A percentile compares a stretch with the other conserved stretches of the same genome.
These are phyloP conservation scores for Chlorella variabilis DNA, from an alignment of 163 green algal genomes.

Conservation along the genomic window DNA sequence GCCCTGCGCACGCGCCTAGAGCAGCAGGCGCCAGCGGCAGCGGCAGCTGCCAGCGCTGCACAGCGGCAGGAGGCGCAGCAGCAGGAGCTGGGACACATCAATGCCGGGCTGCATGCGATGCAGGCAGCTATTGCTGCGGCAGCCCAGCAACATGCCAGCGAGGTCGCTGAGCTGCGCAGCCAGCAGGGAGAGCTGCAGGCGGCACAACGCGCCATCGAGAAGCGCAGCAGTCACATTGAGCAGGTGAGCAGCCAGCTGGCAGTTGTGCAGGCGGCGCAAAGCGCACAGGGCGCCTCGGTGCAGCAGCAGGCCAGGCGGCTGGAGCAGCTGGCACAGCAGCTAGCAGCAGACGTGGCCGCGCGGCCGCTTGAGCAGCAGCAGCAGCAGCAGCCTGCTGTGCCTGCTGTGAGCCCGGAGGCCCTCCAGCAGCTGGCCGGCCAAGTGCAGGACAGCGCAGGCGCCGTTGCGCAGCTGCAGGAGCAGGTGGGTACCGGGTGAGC, in stretches of 20 bases:
- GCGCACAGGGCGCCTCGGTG: too few relatives aligned
- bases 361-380: background rate
- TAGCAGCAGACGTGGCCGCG: background rate
- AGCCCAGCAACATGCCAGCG: background rate
- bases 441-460: background rate
- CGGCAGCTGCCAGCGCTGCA: too few relatives aligned
- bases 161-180: background rate
- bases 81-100: background rate
- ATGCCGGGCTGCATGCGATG: background rate
- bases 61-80: background rate
- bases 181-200: background rate
- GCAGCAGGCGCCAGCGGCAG: background rate
- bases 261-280: background rate
- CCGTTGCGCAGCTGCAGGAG: conserved; percentile 1
- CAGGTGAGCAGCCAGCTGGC: background rate
- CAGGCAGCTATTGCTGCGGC: background rate
- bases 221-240: background rate
- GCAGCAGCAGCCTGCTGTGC: background rate
- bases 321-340: conserved; percentile 1
- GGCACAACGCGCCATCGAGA: background rate
- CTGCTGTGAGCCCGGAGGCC: background rate
- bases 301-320: conserved; percentile 2
- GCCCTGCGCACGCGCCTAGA: background rate
- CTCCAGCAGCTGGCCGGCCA: conserved; percentile 13
- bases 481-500: too few relatives aligned